Evolutionary conservation across 2,329 filamentous ascomycete genomes (phyloP), one percentile per base, ranked within the genome.

Genomic region (Sarocladiaceae sp.): DNA sequence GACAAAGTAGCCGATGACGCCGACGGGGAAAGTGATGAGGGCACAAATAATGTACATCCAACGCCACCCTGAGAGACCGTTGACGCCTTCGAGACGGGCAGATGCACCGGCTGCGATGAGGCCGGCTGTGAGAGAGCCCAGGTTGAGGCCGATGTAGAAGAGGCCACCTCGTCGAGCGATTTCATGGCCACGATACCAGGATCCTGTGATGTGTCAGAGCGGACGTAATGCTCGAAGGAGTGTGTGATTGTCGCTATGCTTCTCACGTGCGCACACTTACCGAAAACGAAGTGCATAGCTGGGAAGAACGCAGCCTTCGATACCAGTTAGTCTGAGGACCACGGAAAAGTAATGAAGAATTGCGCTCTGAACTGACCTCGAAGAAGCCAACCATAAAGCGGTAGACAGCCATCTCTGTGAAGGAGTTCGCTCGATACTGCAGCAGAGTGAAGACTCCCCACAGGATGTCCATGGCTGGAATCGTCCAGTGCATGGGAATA

Each of bases 401-500:
- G 59, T 79, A 79, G 0, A 74, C 74, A 44, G 72, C 73, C 10
- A 81, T 53, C 50, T 82, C 78, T 0, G 71, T 69, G 55, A 72
- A 80, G 2, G 69, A 66, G 2, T 68, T 65, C 1, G 72, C 73
- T 4, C 78, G 73, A 51, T 75, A 81, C 53, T 82, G 78, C 3
- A 82, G 64, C 7, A 84, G 66, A 0, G 79, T 83, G 54, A 82
- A 78, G 13, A 82, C 61, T 0, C 78, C 78, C 80, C 80, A 83
- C 2, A 67, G 60, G 1, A 82, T 56, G 53, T 82, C 77, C 55
- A 80, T 66, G 7, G 70, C 66, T 0, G 79, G 79, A 6, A 81
- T 71, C 0, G 77, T 57, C 64, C 71, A 80, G 52, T 73, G 69
- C 63, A 81, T 75, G 1, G 76, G 67, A 5, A 68, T 52, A 15